Evolutionary conservation across 2,329 filamentous ascomycete species (phyloP).

Genomic region (Clarireedia sp.): DNA sequence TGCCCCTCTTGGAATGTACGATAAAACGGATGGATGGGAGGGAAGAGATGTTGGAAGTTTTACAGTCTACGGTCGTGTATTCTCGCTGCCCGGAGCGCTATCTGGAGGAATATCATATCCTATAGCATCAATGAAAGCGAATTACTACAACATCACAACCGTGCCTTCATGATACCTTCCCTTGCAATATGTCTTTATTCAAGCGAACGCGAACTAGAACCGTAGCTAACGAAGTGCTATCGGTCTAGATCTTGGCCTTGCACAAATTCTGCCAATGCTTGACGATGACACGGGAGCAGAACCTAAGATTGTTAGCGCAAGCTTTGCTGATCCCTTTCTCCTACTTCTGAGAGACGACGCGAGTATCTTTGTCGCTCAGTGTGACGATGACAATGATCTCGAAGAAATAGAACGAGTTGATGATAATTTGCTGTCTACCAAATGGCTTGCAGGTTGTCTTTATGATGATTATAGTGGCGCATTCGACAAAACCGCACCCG

Average conservation of each 20-base stretch:
- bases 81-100: conserved; percentile 26
- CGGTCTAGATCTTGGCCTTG: conserved; percentile 66
- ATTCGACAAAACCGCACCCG: conserved; percentile 39
- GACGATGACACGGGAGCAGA: conserved; percentile 84
- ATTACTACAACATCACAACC: conserved; percentile 23
- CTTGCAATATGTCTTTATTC: conserved; percentile 14
- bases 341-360: conserved; percentile 77
- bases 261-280: conserved; percentile 85
- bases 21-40: background rate
- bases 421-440: conserved; percentile 47
- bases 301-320: conserved; percentile 68
- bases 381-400: conserved; percentile 74
- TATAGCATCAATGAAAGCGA: conserved; percentile 35
- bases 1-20: background rate
- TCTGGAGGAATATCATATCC: conserved; percentile 30
- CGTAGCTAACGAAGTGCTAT: conserved; percentile 12
- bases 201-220: conserved; percentile 3
- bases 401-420: conserved; percentile 68
- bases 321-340: conserved; percentile 80
- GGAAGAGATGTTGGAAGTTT: background rate
- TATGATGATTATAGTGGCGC: conserved; percentile 60
- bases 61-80: conserved; percentile 11
- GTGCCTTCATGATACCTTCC: conserved; percentile 24
- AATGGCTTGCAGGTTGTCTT: conserved; percentile 77
- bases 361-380: conserved; percentile 69